phyloP scores from a whole-genome alignment of 1,284 basidiomycete genomes.

The Athelia psychrophila region DNA sequence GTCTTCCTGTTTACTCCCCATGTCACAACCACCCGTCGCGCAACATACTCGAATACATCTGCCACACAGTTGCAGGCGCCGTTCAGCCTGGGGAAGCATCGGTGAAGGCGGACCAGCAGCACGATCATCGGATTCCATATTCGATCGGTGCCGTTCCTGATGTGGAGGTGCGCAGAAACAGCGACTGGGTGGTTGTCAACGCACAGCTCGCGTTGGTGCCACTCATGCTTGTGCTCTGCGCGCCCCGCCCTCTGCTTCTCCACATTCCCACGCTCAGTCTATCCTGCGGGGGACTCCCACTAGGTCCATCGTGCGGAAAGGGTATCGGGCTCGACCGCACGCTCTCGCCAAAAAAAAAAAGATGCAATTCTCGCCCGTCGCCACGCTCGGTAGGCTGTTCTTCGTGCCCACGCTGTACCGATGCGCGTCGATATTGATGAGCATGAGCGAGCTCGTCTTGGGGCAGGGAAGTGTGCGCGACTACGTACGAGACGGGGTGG shows the following conservation, averaged over 20 bases:
- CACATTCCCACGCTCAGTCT: not conserved
- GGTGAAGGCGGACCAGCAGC: constrained; percentile 50
- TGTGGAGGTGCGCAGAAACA: not conserved
- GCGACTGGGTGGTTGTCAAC: not conserved
- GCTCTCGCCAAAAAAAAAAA: constrained; percentile 14
- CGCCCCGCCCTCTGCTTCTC: no score
- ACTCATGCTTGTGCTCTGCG: not conserved
- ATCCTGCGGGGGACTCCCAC: not conserved
- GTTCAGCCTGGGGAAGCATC: constrained; percentile 68
- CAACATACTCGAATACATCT: constrained; percentile 70
- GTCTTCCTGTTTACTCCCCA: no score
- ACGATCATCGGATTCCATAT: no score
- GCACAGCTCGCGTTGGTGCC: not conserved
- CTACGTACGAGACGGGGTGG: not conserved
- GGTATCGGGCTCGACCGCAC: not conserved
- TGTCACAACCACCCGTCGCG: constrained; percentile 49
- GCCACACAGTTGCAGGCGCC: constrained; percentile 72
- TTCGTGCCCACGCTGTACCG: not conserved
- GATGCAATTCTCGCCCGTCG: not conserved
- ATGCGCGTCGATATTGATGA: not conserved
- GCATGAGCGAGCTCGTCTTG: not conserved
- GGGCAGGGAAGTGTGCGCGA: not conserved
- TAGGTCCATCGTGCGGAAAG: not conserved
- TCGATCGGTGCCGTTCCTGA: not conserved
- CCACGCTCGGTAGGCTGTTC: not conserved